Base-by-base conservation (phyloP, 139 green algal species). In the Spirogloea muscicola region DNA sequence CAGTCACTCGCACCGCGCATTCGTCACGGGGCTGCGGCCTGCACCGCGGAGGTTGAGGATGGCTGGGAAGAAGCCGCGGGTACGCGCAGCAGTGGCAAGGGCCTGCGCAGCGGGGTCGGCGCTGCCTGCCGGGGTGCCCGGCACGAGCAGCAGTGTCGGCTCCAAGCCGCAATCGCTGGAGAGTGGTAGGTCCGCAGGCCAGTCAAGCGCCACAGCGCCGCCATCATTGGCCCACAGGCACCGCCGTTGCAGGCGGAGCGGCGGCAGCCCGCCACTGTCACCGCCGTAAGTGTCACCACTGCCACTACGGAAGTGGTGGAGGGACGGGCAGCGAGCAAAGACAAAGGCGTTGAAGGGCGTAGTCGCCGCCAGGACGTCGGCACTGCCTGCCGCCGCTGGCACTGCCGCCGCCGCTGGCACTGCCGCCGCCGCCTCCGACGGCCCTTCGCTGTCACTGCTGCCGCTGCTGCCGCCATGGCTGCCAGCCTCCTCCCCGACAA, bases 21-120 rank as follows among this genome's bases (percentile, higher is more conserved):
- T 68, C 5, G 59, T 68, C 59, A 68, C 5, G 10, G 59, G 59
- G 27, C 59, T 68, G 37, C 27, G n/a, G 13, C 59, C 59, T 31
- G 33, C 43, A 36, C 59, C 59, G 3, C 59, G 59, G n/a, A 36
- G 59, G 48, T 68, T 68, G 9, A 68, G 18, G 29, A 68, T 38
- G 59, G 48, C 59, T 5, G 59, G 37, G 48, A 68, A 68, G 9
- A 68, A 33, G 10, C 59, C 59, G 4, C 18, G 59, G 5, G 37
- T 13, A 5, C 5, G 59, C n/a, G 59, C 59, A 29, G 6, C 5
- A 10, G 43, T 7, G 5, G 27, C 59, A 34, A 68, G 33, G n/a
- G 59, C 59, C 6, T 21, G 29, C 41, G 48, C 29, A 10, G 5
- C 59, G 5, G 18, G 59, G 5, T 68, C 59, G 43, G 59, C 59